Evolutionary conservation across 345 rosid species (phyloP).

Genomic region (Carallia brachiata): DNA sequence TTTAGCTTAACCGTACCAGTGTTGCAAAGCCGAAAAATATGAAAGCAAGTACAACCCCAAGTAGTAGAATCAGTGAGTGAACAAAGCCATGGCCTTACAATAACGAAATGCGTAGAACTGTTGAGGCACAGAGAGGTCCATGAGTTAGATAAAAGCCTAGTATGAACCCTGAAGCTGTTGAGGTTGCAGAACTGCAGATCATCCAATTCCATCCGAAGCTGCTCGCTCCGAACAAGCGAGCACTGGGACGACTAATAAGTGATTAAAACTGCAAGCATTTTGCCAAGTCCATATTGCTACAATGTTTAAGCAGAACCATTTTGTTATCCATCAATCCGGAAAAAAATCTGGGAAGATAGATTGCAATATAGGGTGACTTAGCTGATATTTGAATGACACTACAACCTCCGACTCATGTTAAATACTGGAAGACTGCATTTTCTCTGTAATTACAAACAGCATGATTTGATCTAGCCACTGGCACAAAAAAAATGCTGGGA

Average conservation of each 20-base stretch:
- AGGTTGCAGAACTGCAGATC: slow-evolving; percentile 79
- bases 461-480: neutral
- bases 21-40: too few species aligned
- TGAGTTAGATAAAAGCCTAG: slow-evolving; percentile 71
- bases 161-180: slow-evolving; percentile 81
- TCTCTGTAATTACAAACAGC: slow-evolving; percentile 46
- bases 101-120: slow-evolving; percentile 64
- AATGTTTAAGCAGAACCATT: neutral
- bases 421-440: slow-evolving; percentile 75
- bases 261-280: neutral
- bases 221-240: slow-evolving; percentile 19
- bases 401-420: slow-evolving; percentile 81
- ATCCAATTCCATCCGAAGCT: slow-evolving; percentile 79
- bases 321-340: slow-evolving; percentile 35
- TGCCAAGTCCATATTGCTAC: neutral
- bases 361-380: slow-evolving; percentile 9
- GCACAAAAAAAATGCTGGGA: neutral
- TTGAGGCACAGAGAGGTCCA: slow-evolving; percentile 77
- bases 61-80: slow-evolving; percentile 31
- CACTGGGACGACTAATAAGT: neutral
- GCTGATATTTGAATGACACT: slow-evolving; percentile 78
- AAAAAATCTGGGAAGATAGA: slow-evolving; percentile 38
- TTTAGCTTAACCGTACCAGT: slow-evolving; percentile 22
- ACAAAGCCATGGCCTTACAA: slow-evolving; percentile 64
- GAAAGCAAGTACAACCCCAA: too few species aligned